A percentile compares a stretch with the other conserved stretches of the same genome.
phyloP scores from a whole-genome alignment of 768 basidiomycete species.

The Russula virescens region DNA sequence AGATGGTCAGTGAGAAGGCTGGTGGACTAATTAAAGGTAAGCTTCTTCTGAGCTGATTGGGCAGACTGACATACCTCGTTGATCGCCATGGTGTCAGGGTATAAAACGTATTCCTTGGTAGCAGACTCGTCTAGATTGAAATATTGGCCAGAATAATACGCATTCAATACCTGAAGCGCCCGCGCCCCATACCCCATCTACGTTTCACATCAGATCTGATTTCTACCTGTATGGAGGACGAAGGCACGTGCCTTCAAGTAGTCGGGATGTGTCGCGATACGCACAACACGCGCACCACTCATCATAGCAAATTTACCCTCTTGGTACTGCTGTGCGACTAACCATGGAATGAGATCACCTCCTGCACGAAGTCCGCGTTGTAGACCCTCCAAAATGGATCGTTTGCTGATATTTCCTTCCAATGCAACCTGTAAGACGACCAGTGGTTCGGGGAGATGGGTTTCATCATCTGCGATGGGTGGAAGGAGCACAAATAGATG shows the following conservation, averaged over 20 bases:
- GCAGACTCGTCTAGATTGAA: conserved; percentile 75
- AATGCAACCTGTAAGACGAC: conserved; percentile 94
- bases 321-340: conserved; percentile 91
- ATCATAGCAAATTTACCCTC: conserved; percentile 89
- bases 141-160: conserved; percentile 91
- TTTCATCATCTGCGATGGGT: conserved; percentile 85
- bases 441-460: conserved; percentile 88
- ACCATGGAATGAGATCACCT: conserved; percentile 98
- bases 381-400: conserved; percentile 79
- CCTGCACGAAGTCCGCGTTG: conserved; percentile 78
- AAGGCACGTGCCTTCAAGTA: conserved; percentile 68
- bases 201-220: conserved; percentile 1
- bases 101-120: conserved; percentile 45
- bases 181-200: conserved; percentile 97
- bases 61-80: conserved; percentile 37
- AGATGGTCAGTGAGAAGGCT: conserved; percentile 75
- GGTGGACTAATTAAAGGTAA: conserved; percentile 34
- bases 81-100: conserved; percentile 52
- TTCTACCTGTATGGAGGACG: conserved; percentile 6
- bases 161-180: conserved; percentile 78
- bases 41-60: background rate
- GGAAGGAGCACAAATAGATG: conserved; percentile 94
- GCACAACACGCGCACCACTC: conserved; percentile 85
- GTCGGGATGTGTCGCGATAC: conserved; percentile 95
- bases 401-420: conserved; percentile 87